These are phyloP conservation scores for Syzygium aqueum DNA, from an alignment of 345 rosid genomes.

Conservation along the genomic window DNA sequence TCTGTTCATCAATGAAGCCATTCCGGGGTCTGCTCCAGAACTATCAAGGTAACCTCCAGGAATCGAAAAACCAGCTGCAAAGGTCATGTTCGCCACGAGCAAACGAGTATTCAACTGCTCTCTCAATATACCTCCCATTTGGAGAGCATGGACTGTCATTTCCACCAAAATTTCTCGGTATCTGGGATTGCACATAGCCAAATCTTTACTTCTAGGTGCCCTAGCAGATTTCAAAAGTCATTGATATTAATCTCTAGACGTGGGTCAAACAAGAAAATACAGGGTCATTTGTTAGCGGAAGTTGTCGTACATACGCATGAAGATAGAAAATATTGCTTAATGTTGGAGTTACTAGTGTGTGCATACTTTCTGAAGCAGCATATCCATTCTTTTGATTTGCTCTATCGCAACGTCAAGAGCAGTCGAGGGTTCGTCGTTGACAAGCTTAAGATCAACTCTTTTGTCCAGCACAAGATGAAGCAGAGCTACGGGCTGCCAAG, in stretches of 20 bases:
- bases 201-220: not conserved
- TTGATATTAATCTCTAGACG: not conserved
- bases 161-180: not conserved
- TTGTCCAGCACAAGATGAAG: not conserved
- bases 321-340: not conserved
- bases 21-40: no score
- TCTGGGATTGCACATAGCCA: not conserved
- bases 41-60: no score
- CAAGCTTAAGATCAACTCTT: not conserved
- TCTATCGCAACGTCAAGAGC: not conserved
- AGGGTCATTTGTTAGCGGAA: not conserved
- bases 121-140: not conserved
- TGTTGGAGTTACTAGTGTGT: not conserved
- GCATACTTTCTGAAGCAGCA: not conserved
- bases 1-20: no score
- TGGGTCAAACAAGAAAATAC: not conserved
- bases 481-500: not conserved
- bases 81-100: not conserved
- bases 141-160: not conserved
- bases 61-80: no score
- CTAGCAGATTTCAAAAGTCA: not conserved
- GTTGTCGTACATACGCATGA: not conserved
- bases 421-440: not conserved
- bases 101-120: fast-evolving
- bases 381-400: not conserved